phyloP scores from a whole-genome alignment of 371 early-diverging fungal species.

The Mortierella sp. region DNA sequence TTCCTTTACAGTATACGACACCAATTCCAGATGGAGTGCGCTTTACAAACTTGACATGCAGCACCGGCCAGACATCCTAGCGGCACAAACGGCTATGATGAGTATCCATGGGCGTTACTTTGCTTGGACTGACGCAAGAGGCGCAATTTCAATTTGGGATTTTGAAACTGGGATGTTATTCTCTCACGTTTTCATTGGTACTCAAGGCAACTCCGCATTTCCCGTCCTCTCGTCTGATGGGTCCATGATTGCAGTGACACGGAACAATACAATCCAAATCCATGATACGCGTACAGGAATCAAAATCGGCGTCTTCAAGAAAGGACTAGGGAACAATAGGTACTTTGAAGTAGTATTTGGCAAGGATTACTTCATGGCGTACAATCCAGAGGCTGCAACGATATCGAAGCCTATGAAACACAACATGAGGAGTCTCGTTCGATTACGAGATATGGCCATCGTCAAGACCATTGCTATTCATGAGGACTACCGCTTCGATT shows the following conservation, averaged over 20 bases:
- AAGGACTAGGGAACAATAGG: background rate
- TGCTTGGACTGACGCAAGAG: slow-evolving; percentile 11
- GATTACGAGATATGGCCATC: slow-evolving; percentile 1
- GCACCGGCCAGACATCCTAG: background rate
- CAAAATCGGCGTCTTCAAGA: background rate
- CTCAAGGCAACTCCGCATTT: background rate
- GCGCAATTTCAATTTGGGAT: slow-evolving; percentile 19
- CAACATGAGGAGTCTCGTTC: slow-evolving; percentile 6
- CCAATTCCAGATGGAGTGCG: slow-evolving; percentile 3
- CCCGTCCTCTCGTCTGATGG: slow-evolving; percentile 13
- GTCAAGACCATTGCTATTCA: background rate
- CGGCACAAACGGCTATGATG: background rate
- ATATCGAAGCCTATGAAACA: background rate
- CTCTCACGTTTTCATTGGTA: slow-evolving; percentile 1
- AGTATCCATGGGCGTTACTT: slow-evolving; percentile 28
- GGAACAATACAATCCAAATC: slow-evolving; percentile 9
- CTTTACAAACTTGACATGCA: slow-evolving; percentile 8
- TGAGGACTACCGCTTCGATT: slow-evolving; percentile 10
- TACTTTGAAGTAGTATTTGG: slow-evolving; percentile 16
- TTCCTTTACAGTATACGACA: slow-evolving; percentile 13
- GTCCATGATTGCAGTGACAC: slow-evolving; percentile 13
- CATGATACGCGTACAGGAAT: slow-evolving; percentile 12
- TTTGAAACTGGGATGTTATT: slow-evolving; percentile 14
- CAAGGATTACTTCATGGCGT: slow-evolving; percentile 6
- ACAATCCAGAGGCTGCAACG: background rate